Conservation (phyloP, 2,329 filamentous ascomycete genomes). For the Xylariaceae sp. region DNA sequence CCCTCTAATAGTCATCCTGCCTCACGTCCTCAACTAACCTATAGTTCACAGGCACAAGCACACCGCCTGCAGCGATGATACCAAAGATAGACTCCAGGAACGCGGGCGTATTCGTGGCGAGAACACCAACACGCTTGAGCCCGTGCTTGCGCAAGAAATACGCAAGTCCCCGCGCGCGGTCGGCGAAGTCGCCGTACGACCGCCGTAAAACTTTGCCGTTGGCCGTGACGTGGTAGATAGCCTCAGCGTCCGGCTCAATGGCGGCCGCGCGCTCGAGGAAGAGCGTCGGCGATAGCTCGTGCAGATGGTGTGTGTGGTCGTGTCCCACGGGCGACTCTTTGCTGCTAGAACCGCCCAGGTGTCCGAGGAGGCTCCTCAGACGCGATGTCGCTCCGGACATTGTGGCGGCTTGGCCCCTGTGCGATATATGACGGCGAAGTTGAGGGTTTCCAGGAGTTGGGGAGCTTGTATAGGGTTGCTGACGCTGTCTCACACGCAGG, state of each 20-base stretch:
- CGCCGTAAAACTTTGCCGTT: slow-evolving; percentile 77
- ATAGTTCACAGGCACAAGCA: slow-evolving; percentile 73
- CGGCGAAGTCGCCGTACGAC: slow-evolving; percentile 81
- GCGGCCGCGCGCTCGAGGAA: slow-evolving; percentile 85
- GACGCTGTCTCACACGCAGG: not conserved
- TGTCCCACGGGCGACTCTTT: slow-evolving; percentile 48
- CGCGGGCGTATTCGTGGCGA: slow-evolving; percentile 91
- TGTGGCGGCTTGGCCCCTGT: slow-evolving; percentile 5
- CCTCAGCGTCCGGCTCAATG: slow-evolving; percentile 85
- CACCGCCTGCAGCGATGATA: slow-evolving; percentile 79
- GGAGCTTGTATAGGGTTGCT: not conserved
- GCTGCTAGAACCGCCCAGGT: slow-evolving; percentile 50
- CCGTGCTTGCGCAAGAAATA: slow-evolving; percentile 83
- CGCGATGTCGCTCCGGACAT: slow-evolving; percentile 72
- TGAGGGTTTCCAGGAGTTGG: not conserved
- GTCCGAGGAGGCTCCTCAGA: slow-evolving; percentile 63
- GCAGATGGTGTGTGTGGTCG: slow-evolving; percentile 65
- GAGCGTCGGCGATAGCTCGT: slow-evolving; percentile 84
- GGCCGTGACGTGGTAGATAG: slow-evolving; percentile 84
- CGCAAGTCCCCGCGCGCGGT: slow-evolving; percentile 84
- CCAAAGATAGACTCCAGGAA: slow-evolving; percentile 92
- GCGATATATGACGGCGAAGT: no score
- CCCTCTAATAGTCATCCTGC: not conserved
- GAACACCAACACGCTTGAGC: slow-evolving; percentile 79
- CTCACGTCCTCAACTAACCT: slow-evolving; percentile 37